Percentiles rank a stretch among this genome's conserved stretches.
Conservation (phyloP, 352 stramenopile species). For the Phytophthora ramorum region DNA sequence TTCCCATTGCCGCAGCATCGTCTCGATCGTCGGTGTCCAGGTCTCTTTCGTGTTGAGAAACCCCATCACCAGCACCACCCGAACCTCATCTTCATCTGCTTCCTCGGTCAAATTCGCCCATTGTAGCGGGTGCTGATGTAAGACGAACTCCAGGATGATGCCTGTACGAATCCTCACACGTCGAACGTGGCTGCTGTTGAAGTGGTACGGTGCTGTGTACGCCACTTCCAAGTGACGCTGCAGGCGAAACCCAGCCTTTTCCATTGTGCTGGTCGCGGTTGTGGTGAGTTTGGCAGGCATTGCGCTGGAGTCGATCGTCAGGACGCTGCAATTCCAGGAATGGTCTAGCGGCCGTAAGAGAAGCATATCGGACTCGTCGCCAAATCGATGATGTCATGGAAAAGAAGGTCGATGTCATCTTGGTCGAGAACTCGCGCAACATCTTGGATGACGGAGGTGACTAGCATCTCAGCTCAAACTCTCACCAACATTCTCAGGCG, state of each 20-base stretch:
- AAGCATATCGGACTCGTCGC: neutral
- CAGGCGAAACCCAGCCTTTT: constrained; percentile 31
- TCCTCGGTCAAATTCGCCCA: constrained; percentile 6
- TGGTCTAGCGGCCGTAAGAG: constrained; percentile 3
- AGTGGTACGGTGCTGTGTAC: constrained; percentile 42
- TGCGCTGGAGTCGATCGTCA: neutral
- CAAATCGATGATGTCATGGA: constrained; percentile 33
- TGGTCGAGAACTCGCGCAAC: neutral
- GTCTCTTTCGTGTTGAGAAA: constrained; percentile 52
- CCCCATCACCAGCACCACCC: constrained; percentile 53
- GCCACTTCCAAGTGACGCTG: constrained; percentile 40
- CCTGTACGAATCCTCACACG: constrained; percentile 38
- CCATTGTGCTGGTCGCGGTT: constrained; percentile 7
- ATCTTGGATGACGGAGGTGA: constrained; percentile 11
- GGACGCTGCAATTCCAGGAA: constrained; percentile 11
- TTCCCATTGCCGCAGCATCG: constrained; percentile 43
- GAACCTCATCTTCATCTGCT: constrained; percentile 14
- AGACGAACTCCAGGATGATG: constrained; percentile 48
- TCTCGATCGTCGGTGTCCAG: constrained; percentile 47
- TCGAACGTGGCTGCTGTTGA: constrained; percentile 34
- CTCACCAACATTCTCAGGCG: constrained; percentile 9
- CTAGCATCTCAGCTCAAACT: neutral
- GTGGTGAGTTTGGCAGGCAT: constrained; percentile 30
- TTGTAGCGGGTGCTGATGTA: constrained; percentile 37
- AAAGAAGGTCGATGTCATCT: constrained; percentile 26